phyloP scores from a whole-genome alignment of 2,329 filamentous ascomycete species.

The Aspergillus sp. region DNA sequence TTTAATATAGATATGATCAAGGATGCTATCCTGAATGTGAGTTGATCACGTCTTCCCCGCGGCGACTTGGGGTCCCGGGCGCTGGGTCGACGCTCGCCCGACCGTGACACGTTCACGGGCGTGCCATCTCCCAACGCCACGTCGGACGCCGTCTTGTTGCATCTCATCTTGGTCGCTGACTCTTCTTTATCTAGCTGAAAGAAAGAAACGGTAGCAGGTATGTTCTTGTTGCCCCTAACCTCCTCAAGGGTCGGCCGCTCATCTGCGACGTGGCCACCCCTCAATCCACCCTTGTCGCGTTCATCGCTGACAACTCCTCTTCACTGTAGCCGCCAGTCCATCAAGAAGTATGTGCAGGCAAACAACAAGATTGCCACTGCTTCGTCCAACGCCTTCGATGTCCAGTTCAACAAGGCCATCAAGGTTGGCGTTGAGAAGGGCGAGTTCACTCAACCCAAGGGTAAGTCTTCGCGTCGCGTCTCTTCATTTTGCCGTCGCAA shows the following conservation, averaged over 20 bases:
- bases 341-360: conserved; percentile 72
- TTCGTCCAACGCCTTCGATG: conserved; percentile 60
- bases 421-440: conserved; percentile 81
- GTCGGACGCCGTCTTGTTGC: conserved; percentile 19
- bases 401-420: conserved; percentile 82
- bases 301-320: conserved; percentile 30
- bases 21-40: conserved; percentile 68
- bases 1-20: conserved; percentile 65
- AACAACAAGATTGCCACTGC: conserved; percentile 64
- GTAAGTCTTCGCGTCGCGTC: conserved; percentile 50
- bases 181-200: conserved; percentile 57
- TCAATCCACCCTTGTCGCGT: conserved; percentile 13
- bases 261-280: conserved; percentile 18
- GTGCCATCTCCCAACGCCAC: conserved; percentile 22
- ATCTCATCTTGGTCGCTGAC: conserved; percentile 46
- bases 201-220: conserved; percentile 69
- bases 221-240: conserved; percentile 33
- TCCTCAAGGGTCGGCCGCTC: conserved; percentile 7
- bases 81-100: conserved; percentile 31
- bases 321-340: conserved; percentile 60
- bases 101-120: conserved; percentile 32
- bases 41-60: conserved; percentile 54
- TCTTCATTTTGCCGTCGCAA: background rate
- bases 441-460: conserved; percentile 86
- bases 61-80: conserved; percentile 37